Conservation (phyloP, 805 yeast genomes). For the Candida caryicola region DNA sequence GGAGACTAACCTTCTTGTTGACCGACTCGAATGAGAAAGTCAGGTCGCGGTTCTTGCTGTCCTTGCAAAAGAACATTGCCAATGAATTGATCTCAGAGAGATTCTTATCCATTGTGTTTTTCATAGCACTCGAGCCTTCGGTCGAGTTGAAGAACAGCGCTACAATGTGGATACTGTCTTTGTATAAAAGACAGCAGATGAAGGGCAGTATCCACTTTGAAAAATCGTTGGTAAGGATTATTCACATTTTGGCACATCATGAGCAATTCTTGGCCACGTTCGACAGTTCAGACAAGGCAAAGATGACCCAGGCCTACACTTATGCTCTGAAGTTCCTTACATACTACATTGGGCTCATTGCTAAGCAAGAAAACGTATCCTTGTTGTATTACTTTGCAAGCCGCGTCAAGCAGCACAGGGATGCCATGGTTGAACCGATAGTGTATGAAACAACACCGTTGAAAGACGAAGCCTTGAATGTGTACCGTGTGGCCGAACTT, state of each 20-base stretch:
- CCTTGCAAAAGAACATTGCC: conserved; percentile 51
- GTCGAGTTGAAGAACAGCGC: conserved; percentile 46
- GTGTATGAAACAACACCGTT: conserved; percentile 20
- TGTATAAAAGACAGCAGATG: conserved; percentile 38
- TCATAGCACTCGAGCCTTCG: conserved; percentile 75
- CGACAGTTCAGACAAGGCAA: conserved; percentile 13
- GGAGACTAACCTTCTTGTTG: conserved; percentile 53
- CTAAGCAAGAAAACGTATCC: conserved; percentile 65
- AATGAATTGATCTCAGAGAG: conserved; percentile 56
- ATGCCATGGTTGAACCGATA: conserved; percentile 42
- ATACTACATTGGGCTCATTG: conserved; percentile 58
- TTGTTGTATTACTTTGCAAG: conserved; percentile 73
- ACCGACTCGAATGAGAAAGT: conserved; percentile 66
- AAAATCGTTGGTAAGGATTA: conserved; percentile 59
- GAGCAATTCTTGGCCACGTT: conserved; percentile 53
- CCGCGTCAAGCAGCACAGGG: conserved; percentile 75
- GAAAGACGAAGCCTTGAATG: conserved; percentile 30
- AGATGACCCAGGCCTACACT: conserved; percentile 41
- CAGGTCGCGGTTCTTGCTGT: conserved; percentile 48
- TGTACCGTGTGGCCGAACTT: conserved; percentile 71
- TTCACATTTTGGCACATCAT: conserved; percentile 74
- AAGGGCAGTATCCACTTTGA: conserved; percentile 54
- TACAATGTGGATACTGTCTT: conserved; percentile 69
- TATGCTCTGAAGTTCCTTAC: conserved; percentile 60
- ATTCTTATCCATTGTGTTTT: conserved; percentile 65